These are phyloP conservation scores for Ophiocordyceps camponoti-leonardi DNA, from an alignment of 2,329 filamentous ascomycete species.

Conservation along the genomic window DNA sequence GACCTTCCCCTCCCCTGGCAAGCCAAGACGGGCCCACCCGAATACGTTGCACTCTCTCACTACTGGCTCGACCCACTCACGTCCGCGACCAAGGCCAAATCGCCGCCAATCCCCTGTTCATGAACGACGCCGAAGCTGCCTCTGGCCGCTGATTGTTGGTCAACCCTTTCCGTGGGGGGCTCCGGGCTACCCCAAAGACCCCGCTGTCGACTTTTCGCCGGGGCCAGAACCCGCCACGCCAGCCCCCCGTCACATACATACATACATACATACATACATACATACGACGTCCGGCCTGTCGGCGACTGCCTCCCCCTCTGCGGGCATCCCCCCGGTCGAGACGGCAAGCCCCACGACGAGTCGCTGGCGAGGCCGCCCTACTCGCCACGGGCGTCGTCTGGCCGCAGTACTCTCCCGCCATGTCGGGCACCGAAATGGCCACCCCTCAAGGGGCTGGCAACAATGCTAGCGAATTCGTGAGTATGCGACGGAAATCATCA, in stretches of 20 bases:
- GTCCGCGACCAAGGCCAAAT: not conserved
- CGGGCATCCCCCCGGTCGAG: not conserved
- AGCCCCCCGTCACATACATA: not conserved
- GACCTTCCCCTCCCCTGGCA: not conserved
- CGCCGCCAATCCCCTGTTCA: not conserved
- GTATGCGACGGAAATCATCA: conserved; percentile 17
- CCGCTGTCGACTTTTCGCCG: not conserved
- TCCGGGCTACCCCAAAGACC: not conserved
- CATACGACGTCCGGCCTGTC: not conserved
- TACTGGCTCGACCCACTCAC: conserved; percentile 3
- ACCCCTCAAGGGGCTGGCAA: conserved; percentile 32
- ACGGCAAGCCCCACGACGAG: not conserved
- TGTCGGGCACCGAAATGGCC: conserved; percentile 17
- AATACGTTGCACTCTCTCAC: conserved; percentile 2
- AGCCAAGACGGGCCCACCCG: conserved; percentile 3
- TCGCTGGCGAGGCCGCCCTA: not conserved
- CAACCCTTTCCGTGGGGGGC: not conserved
- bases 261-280: too few species aligned
- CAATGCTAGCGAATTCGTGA: conserved; percentile 91
- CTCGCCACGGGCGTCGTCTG: not conserved
- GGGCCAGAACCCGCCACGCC: not conserved
- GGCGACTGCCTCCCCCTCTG: not conserved
- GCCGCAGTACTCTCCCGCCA: conserved; percentile 4
- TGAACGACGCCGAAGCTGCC: not conserved
- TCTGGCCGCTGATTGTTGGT: not conserved